These are phyloP conservation scores for Gardenia jasminoides DNA, from an alignment of 257 asterid genomes.

Conservation along the genomic window DNA sequence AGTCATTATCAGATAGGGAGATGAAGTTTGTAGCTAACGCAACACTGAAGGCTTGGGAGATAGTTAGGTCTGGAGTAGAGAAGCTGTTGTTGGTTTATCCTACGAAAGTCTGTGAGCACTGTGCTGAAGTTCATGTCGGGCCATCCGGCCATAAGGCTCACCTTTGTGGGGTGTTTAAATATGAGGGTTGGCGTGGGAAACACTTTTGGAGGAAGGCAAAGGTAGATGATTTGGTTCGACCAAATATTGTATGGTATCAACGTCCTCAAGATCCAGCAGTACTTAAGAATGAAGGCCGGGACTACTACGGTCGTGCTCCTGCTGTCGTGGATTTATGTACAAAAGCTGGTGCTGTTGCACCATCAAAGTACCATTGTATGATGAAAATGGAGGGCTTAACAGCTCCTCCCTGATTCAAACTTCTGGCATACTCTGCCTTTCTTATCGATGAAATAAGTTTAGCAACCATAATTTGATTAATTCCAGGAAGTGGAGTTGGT, in stretches of 20 bases:
- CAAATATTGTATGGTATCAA: conserved; percentile 63
- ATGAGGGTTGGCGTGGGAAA: conserved; percentile 58
- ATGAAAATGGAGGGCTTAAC: conserved; percentile 76
- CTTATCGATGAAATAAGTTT: not conserved
- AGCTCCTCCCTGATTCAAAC: conserved; percentile 29
- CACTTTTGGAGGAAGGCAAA: conserved; percentile 79
- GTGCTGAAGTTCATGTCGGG: conserved; percentile 85
- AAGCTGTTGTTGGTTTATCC: conserved; percentile 70
- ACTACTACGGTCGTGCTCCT: conserved; percentile 80
- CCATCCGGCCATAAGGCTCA: conserved; percentile 85
- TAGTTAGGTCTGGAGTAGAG: conserved; percentile 60
- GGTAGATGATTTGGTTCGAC: conserved; percentile 76
- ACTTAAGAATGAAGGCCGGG: conserved; percentile 65
- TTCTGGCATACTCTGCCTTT: conserved; percentile 15
- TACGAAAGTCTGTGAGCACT: conserved; percentile 68
- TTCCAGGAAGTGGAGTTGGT: not conserved
- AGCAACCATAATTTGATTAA: not conserved
- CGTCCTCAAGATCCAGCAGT: conserved; percentile 72
- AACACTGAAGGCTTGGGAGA: conserved; percentile 78
- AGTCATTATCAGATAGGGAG: conserved; percentile 39
- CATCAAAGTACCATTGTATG: conserved; percentile 63
- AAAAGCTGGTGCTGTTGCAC: conserved; percentile 74
- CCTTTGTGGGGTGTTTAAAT: conserved; percentile 75
- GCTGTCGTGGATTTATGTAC: conserved; percentile 85
- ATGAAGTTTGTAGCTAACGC: conserved; percentile 41